Evolutionary conservation across 163 green algal species (phyloP).

Genomic region (Chloromonas sp.): DNA sequence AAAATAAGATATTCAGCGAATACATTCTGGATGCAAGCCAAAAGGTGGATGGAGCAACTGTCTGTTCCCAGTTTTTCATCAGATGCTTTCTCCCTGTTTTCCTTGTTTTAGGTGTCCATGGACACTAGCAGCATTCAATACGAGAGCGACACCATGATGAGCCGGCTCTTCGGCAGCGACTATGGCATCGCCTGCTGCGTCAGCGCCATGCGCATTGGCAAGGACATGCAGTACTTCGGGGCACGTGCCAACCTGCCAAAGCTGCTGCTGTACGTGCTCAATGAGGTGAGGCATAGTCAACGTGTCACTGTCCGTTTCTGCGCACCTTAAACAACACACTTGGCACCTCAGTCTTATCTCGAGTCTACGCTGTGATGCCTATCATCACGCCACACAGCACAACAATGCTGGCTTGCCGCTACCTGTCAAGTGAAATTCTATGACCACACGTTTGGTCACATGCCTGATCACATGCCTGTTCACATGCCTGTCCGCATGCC

Average conservation of each 20-base stretch:
- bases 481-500: too few relatives aligned
- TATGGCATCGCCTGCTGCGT: constrained; percentile 73
- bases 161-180: constrained; percentile 48
- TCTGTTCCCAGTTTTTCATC: too few relatives aligned
- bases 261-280: constrained; percentile 68
- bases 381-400: too few relatives aligned
- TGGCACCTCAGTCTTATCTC: not conserved
- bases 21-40: too few relatives aligned
- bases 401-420: too few relatives aligned
- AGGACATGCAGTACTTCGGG: constrained; percentile 73
- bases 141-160: constrained; percentile 61
- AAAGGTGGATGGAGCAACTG: too few relatives aligned
- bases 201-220: constrained; percentile 50
- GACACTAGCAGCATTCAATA: constrained; percentile 69
- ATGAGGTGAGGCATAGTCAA: constrained; percentile 14
- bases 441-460: not conserved
- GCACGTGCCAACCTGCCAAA: constrained; percentile 72
- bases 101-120: constrained; percentile 32
- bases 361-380: not conserved
- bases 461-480: not conserved
- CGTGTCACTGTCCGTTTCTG: not conserved
- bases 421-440: too few relatives aligned
- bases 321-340: not conserved
- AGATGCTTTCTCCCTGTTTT: too few relatives aligned
- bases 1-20: too few relatives aligned